These are phyloP conservation scores for Phaeolepiota aurea DNA, from an alignment of 768 basidiomycete species.

Conservation along the genomic window DNA sequence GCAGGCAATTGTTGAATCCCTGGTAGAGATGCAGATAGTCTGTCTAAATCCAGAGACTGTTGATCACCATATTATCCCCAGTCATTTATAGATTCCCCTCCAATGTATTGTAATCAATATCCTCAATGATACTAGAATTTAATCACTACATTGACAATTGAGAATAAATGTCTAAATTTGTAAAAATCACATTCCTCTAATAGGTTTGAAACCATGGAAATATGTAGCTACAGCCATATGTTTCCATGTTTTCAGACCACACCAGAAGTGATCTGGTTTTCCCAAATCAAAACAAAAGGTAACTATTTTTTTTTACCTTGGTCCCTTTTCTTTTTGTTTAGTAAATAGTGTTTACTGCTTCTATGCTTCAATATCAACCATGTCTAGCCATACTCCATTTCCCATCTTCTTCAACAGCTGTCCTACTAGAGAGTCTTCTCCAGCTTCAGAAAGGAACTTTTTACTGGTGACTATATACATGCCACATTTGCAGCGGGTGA, in stretches of 20 bases:
- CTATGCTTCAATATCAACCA: constrained; percentile 28
- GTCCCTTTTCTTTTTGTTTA: too few relatives aligned
- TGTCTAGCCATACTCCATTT: constrained; percentile 26
- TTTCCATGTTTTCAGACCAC: constrained; percentile 1
- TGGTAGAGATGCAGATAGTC: constrained; percentile 61
- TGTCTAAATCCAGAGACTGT: constrained; percentile 25
- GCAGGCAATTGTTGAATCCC: constrained; percentile 45
- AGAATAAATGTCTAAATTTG: constrained; percentile 1
- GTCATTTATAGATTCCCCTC: constrained; percentile 21
- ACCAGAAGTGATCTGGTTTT: not conserved
- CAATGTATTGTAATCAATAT: constrained; percentile 4
- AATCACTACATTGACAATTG: not conserved
- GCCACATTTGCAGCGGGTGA: constrained; percentile 67
- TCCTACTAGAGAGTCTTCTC: constrained; percentile 37
- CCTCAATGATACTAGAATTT: constrained; percentile 4
- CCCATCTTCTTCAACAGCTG: constrained; percentile 28
- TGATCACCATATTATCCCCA: constrained; percentile 7
- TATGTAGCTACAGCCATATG: constrained; percentile 1
- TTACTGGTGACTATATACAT: constrained; percentile 69
- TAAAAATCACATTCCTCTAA: not conserved
- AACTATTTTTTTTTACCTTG: not conserved
- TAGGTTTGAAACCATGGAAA: constrained; percentile 1
- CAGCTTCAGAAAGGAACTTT: constrained; percentile 50
- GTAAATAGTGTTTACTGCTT: constrained; percentile 18
- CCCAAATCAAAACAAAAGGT: not conserved